These are phyloP conservation scores for Dendrothele bispora DNA, from an alignment of 768 basidiomycete species.

Conservation along the genomic window DNA sequence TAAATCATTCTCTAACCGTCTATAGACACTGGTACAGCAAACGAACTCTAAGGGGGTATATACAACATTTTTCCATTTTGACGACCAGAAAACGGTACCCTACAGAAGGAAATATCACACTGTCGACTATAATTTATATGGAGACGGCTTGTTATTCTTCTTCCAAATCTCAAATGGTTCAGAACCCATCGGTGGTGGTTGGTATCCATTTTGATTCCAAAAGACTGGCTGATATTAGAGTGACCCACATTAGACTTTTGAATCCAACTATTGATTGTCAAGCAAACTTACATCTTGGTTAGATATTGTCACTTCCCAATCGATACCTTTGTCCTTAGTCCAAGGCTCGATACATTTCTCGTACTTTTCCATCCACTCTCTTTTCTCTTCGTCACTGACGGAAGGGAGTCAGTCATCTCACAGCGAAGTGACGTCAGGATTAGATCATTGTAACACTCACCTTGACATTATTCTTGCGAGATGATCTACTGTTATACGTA, in stretches of 20 bases:
- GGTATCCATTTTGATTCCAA: not conserved
- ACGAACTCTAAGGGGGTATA: no score
- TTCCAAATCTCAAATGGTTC: not conserved
- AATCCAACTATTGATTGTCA: not conserved
- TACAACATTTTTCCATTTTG: no score
- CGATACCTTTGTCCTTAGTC: not conserved
- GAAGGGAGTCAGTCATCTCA: no score
- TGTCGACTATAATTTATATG: no score
- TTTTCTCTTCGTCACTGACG: not conserved
- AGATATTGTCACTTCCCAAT: not conserved
- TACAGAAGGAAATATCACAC: no score
- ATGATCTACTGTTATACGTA: not conserved
- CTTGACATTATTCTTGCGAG: not conserved
- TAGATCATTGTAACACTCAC: not conserved
- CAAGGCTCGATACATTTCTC: not conserved
- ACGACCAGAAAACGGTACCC: no score
- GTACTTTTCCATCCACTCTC: not conserved
- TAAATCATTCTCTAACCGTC: no score
- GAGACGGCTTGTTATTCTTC: slow-evolving; percentile 1
- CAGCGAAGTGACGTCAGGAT: not conserved
- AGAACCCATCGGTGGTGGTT: not conserved
- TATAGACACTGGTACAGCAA: no score
- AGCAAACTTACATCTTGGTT: slow-evolving; percentile 1
- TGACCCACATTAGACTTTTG: not conserved
- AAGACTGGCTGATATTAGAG: not conserved